Evolutionary conservation across 768 basidiomycete species (phyloP), one percentile per base, ranked within the genome.

Genomic region (Tylopilus intermedius): DNA sequence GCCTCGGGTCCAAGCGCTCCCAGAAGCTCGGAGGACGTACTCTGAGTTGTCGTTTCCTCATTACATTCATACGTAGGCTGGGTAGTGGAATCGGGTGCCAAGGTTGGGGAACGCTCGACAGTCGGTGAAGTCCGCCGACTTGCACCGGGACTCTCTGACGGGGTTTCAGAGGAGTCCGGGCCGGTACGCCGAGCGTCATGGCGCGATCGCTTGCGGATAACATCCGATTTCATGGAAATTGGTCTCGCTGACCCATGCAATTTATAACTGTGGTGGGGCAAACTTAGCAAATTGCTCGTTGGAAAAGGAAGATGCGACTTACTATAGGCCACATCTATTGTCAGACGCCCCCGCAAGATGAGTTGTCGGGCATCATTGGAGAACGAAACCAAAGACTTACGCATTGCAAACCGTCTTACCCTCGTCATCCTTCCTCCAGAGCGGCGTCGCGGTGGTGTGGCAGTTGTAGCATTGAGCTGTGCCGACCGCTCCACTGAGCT

Each of bases 401-500:
- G 90, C 90, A 62, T 92, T 92, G 74, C 90, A 92, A 38, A 92
- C 88, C 0, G 90, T 92, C 74, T 89, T 89, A 50, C 90, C 90
- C 70, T 91, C 90, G 60, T 91, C 89, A 60, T 92, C 90, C 70
- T 92, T 92, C 57, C 90, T 79, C 90, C 90, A 92, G 38, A 92
- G 79, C 11, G 90, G 90, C 5, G 90, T 91, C 13, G 89, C 88
- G 3, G 88, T 91, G 22, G 90, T 92, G 63, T 90, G 86, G 73
- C 90, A 92, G 63, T 91, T 92, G 71, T 85, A 90, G 73, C 90
- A 93, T 74, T 90, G 88, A 3, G 89, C 90, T 78, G 76, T 57
- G 44, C 69, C 67, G 50, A 57, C 58, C 59, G 55, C 55, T 42
- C 65, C 61, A 39, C 62, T 68, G 59, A 67, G 62, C 58, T 65